phyloP scores from a whole-genome alignment of 2,329 filamentous ascomycete genomes.

The Penicillium verrucosum region DNA sequence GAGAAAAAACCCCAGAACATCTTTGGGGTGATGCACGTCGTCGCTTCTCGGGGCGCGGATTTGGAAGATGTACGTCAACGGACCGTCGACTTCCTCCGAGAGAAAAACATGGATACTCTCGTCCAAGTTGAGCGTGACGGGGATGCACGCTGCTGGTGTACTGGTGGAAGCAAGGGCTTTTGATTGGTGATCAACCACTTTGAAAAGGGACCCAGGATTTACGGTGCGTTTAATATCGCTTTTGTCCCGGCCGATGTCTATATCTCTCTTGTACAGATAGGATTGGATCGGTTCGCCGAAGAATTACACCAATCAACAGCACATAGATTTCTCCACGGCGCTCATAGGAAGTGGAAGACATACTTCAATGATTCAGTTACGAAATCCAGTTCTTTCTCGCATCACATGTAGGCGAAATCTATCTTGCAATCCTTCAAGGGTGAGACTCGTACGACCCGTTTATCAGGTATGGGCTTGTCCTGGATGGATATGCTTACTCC shows the following conservation, averaged over 20 bases:
- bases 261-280: constrained; percentile 12
- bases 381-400: not conserved
- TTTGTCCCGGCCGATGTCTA: not conserved
- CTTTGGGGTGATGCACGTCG: constrained; percentile 81
- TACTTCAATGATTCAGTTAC: not conserved
- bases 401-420: constrained; percentile 4
- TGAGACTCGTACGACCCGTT: constrained; percentile 2
- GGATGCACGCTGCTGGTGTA: constrained; percentile 64
- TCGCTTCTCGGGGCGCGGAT: constrained; percentile 68
- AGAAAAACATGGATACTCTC: constrained; percentile 73
- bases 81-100: constrained; percentile 67
- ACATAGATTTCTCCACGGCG: constrained; percentile 3
- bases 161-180: constrained; percentile 42
- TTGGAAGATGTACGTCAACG: constrained; percentile 79
- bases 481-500: not conserved
- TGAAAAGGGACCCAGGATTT: not conserved
- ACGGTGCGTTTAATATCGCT: not conserved
- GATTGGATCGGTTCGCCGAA: constrained; percentile 1
- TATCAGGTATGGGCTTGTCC: not conserved
- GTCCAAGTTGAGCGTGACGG: constrained; percentile 86
- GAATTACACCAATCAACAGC: constrained; percentile 2
- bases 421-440: not conserved
- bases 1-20: constrained; percentile 45
- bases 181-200: constrained; percentile 5
- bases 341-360: not conserved